phyloP scores from a whole-genome alignment of 257 asterid species.

The Salvia miltiorrhiza region DNA sequence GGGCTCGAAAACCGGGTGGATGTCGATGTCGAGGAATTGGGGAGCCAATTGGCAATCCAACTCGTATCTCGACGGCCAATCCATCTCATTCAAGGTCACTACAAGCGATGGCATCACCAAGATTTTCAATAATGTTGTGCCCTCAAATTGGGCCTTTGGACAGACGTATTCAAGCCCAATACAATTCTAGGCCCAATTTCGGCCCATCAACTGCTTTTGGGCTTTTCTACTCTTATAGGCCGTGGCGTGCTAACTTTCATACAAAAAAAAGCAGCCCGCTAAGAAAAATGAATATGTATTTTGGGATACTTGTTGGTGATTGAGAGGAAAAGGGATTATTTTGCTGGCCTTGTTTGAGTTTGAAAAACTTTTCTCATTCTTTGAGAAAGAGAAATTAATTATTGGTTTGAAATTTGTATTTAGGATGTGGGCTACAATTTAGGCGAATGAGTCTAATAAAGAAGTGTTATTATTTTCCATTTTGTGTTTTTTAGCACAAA shows the following conservation, averaged over 20 bases:
- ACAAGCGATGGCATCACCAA: conserved; percentile 62
- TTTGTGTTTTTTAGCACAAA: background rate
- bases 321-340: background rate
- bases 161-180: conserved; percentile 54
- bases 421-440: background rate
- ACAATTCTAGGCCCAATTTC: conserved; percentile 38
- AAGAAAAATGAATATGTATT: background rate
- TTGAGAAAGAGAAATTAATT: background rate
- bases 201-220: conserved; percentile 15
- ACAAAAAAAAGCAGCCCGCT: conserved; percentile 80
- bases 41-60: conserved; percentile 89
- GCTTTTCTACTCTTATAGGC: conserved; percentile 37
- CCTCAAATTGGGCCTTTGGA: conserved; percentile 78
- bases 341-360: background rate
- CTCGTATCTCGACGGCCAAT: conserved; percentile 55
- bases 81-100: conserved; percentile 72
- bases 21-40: conserved; percentile 86
- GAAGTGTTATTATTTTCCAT: no score
- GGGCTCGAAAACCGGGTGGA: conserved; percentile 66
- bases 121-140: conserved; percentile 42
- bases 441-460: background rate
- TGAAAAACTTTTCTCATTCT: background rate
- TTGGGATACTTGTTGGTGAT: background rate
- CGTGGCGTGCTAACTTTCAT: conserved; percentile 65
- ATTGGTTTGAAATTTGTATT: conserved; percentile 2